Percentiles rank a stretch among this genome's conserved stretches.
These are phyloP conservation scores for Trichoderma guizhouense DNA, from an alignment of 2,329 filamentous ascomycete genomes.

Conservation along the genomic window DNA sequence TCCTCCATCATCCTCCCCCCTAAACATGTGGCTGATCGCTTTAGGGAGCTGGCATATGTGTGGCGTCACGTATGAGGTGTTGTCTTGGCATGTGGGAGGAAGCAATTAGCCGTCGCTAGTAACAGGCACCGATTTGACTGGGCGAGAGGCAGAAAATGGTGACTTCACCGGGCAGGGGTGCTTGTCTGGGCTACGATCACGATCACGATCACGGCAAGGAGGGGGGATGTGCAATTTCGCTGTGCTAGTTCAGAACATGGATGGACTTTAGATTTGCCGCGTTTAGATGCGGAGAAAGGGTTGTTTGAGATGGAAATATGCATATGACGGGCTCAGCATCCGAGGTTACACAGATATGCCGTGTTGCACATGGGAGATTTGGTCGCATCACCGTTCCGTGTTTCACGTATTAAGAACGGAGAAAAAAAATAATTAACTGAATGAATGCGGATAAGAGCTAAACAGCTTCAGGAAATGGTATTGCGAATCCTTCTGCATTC, in stretches of 20 bases:
- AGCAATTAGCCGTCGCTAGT: not conserved
- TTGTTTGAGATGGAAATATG: not conserved
- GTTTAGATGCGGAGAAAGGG: not conserved
- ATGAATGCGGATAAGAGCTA: not conserved
- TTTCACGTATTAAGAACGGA: not conserved
- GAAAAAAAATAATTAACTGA: not conserved
- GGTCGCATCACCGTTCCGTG: not conserved
- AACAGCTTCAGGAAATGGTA: not conserved
- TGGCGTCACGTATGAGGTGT: not conserved
- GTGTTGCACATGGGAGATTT: not conserved
- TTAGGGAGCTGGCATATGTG: not conserved
- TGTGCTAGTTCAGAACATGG: not conserved
- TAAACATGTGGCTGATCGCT: not conserved
- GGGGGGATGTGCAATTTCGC: not conserved
- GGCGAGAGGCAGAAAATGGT: not conserved
- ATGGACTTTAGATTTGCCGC: not conserved
- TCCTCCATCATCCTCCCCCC: not conserved
- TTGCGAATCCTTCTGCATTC: not conserved
- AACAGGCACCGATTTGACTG: not conserved
- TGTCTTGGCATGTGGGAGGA: not conserved
- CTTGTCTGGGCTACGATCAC: not conserved
- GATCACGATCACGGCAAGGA: not conserved
- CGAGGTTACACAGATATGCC: not conserved
- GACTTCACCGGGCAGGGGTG: conserved; percentile 10
- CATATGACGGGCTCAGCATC: not conserved